Evolutionary conservation across 495 filamentous ascomycete genomes (phyloP).

Genomic region (Talaromyces nanjingensis): DNA sequence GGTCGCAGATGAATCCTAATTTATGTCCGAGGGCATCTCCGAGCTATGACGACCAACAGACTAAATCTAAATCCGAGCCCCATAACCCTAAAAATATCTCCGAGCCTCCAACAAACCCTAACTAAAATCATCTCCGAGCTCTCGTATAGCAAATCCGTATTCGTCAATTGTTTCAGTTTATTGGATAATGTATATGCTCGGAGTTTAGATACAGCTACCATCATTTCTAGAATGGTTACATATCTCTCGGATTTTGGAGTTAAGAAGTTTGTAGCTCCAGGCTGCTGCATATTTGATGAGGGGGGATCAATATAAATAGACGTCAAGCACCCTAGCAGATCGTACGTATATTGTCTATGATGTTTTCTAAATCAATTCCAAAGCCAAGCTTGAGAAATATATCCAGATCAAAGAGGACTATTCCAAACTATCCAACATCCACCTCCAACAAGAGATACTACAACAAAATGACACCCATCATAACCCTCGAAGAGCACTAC

Average conservation of each 20-base stretch:
- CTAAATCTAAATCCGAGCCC: not conserved
- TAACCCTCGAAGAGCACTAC: conserved; percentile 59
- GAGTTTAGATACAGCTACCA: not conserved
- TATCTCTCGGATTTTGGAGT: not conserved
- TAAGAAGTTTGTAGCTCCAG: not conserved
- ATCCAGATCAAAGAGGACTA: not conserved
- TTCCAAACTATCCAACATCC: not conserved
- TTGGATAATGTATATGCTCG: not conserved
- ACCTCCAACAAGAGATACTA: not conserved
- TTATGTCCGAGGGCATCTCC: not conserved
- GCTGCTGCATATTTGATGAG: not conserved
- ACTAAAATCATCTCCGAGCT: not conserved
- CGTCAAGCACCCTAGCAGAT: not conserved
- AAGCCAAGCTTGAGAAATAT: not conserved
- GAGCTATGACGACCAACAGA: not conserved
- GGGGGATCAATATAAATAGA: not conserved
- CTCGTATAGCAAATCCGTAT: not conserved
- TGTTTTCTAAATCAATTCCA: not conserved
- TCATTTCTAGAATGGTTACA: not conserved
- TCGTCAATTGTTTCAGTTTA: not conserved
- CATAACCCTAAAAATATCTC: not conserved
- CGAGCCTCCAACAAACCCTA: too few relatives aligned
- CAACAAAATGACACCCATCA: conserved; percentile 24
- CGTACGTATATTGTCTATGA: not conserved
- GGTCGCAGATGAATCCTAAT: not conserved